Percentiles rank a stretch among this genome's conserved stretches.
Evolutionary conservation across 352 stramenopile species (phyloP).

Genomic region (Phytophthora litchii): DNA sequence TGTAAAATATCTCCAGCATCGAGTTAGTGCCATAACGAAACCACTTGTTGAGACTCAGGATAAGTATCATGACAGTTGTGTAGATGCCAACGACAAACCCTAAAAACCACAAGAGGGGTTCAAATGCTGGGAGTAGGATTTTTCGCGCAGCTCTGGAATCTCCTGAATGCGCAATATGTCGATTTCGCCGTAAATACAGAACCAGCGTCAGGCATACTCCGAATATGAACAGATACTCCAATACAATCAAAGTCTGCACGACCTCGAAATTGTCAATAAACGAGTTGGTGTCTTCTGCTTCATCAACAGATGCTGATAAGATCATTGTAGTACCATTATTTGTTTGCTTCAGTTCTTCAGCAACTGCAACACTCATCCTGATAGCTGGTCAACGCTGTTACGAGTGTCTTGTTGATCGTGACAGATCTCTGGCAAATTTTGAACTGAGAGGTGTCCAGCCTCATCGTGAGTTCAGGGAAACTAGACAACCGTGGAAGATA

Average conservation of each 20-base stretch:
- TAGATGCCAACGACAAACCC: constrained; percentile 40
- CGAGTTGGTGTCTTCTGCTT: constrained; percentile 10
- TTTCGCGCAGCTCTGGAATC: constrained; percentile 58
- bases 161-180: constrained; percentile 52
- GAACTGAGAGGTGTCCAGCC: constrained; percentile 12
- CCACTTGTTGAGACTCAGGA: constrained; percentile 31
- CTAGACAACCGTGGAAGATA: constrained; percentile 5
- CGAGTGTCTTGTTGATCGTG: too few species aligned
- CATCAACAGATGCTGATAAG: neutral
- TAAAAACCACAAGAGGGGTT: constrained; percentile 69
- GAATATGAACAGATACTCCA: constrained; percentile 58
- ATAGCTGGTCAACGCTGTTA: too few species aligned
- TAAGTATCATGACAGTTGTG: constrained; percentile 38
- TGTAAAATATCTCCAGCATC: constrained; percentile 56
- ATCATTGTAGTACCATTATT: neutral
- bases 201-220: constrained; percentile 46
- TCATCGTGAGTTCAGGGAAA: constrained; percentile 3
- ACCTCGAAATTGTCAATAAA: constrained; percentile 41
- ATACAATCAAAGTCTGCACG: constrained; percentile 45
- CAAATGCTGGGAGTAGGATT: constrained; percentile 69
- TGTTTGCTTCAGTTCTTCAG: too few species aligned
- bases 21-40: constrained; percentile 32
- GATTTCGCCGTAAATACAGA: constrained; percentile 64
- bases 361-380: too few species aligned
- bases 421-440: neutral